Evolutionary conservation across 2,329 filamentous ascomycete species (phyloP).

Genomic region (Alternaria rosae): DNA sequence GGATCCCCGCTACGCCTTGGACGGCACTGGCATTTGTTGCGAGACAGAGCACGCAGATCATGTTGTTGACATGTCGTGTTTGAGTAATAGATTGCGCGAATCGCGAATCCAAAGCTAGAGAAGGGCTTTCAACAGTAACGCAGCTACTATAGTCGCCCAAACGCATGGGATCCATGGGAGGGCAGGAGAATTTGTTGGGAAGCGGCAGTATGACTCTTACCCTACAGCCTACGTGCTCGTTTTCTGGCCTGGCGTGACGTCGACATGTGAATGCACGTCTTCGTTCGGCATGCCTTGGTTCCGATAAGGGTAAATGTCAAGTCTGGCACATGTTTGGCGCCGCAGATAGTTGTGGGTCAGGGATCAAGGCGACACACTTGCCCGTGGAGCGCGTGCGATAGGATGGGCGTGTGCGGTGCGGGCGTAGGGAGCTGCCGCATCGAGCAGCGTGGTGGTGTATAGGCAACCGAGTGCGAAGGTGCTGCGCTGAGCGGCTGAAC

Average conservation of each 20-base stretch:
- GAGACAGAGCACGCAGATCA: neutral
- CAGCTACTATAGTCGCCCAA: neutral
- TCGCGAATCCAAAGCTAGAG: neutral
- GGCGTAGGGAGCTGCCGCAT: slow-evolving; percentile 17
- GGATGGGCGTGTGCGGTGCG: neutral
- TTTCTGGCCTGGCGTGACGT: slow-evolving; percentile 6
- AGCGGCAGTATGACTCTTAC: slow-evolving; percentile 10
- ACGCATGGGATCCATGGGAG: neutral
- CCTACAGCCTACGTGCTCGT: neutral
- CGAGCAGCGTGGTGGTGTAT: slow-evolving; percentile 24
- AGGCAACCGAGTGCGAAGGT: slow-evolving; percentile 16
- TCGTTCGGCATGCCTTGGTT: neutral
- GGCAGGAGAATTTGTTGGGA: slow-evolving; percentile 9
- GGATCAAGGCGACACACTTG: neutral
- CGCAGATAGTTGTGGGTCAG: slow-evolving; percentile 5
- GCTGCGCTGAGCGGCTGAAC: slow-evolving; percentile 13
- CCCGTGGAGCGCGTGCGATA: slow-evolving; percentile 7
- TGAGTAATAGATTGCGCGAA: slow-evolving; percentile 15
- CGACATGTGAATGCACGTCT: slow-evolving; percentile 10
- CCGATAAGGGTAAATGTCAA: slow-evolving; percentile 2
- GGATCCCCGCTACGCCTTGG: neutral
- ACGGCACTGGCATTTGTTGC: neutral
- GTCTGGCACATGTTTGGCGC: neutral
- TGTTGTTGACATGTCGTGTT: slow-evolving; percentile 8
- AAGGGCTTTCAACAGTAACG: neutral